Evolutionary conservation across 306 rosid species (phyloP), one percentile per base, ranked within the genome.

Genomic region (Sesbania bispinosa): DNA sequence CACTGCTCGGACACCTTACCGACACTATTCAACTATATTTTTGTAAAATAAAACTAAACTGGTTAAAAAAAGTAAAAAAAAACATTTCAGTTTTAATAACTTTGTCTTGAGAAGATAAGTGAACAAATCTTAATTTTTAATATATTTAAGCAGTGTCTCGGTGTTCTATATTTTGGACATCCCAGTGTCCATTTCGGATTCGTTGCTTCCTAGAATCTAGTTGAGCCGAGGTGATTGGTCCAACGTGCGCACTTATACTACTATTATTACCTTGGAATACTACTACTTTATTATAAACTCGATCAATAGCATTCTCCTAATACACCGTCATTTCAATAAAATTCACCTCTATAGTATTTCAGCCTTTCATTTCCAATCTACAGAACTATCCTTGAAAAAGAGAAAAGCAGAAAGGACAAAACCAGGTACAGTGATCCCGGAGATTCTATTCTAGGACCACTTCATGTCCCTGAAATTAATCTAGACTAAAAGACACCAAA

Each of bases 281-380:
- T n/a, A n/a, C n/a, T n/a, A n/a, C n/a, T n/a, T n/a, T n/a, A n/a
- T n/a, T n/a, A n/a, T n/a, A n/a, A n/a, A n/a, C n/a, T n/a, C n/a
- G n/a, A n/a, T n/a, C 73, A 73, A 75, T 79, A 63, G 55, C 73
- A 66, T 75, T 74, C 71, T 51, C 71, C 35, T 46, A 32, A 33
- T 72, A 35, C 63, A 78, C n/a, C n/a, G n/a, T 62, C 76, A 79
- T 65, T 83, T 79, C 79, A 79, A 74, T 79, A 77, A 82, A 86
- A 70, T 67, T n/a, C 51, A 76, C 27, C 77, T 80, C 73, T 81
- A 61, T 78, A 48, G 38, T 52, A 53, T 76, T 79, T 71, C 74
- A 26, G 47, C 77, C 78, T 59, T 78, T 62, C 65, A 46, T 53
- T 32, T 36, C 72, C 78, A 50, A 66, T 47, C 74, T 53, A 53